Evolutionary conservation across 176 grass and related monocot genomes (phyloP).

Genomic region (Areca catechu): DNA sequence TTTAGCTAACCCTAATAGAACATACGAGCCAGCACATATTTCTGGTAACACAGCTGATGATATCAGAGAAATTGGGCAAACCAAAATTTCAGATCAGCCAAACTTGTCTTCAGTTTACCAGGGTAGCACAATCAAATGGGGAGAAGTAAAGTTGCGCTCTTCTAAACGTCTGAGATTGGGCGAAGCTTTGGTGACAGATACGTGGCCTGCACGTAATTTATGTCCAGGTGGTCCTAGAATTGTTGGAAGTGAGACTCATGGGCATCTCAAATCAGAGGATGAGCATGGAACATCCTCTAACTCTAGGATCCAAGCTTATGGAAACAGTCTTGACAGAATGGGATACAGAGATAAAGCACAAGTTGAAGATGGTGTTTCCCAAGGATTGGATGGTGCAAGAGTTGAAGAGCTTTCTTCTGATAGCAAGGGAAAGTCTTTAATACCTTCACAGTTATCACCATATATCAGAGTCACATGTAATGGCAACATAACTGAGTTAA

Average conservation of each 20-base stretch:
- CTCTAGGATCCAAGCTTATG: constrained; percentile 12
- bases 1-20: constrained; percentile 17
- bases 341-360: not conserved
- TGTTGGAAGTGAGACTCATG: constrained; percentile 4
- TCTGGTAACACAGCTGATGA: constrained; percentile 34
- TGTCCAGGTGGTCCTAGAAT: not conserved
- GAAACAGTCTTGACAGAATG: constrained; percentile 4
- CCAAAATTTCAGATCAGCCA: constrained; percentile 12
- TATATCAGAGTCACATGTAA: not conserved
- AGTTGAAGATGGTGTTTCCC: constrained; percentile 21
- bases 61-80: constrained; percentile 26
- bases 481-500: constrained; percentile 14
- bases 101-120: constrained; percentile 24
- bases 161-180: constrained; percentile 48
- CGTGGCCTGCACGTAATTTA: constrained; percentile 15
- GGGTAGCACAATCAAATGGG: constrained; percentile 69
- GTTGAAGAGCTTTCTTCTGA: constrained; percentile 24
- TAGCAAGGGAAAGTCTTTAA: constrained; percentile 13
- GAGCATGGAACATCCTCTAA: constrained; percentile 7
- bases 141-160: constrained; percentile 82
- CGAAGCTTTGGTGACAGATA: constrained; percentile 25
- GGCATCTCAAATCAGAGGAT: constrained; percentile 2
- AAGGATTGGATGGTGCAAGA: constrained; percentile 14
- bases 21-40: constrained; percentile 22
- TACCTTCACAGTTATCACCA: constrained; percentile 3